These are phyloP conservation scores for Rubus parviflorus DNA, from an alignment of 306 rosid genomes.

Conservation along the genomic window DNA sequence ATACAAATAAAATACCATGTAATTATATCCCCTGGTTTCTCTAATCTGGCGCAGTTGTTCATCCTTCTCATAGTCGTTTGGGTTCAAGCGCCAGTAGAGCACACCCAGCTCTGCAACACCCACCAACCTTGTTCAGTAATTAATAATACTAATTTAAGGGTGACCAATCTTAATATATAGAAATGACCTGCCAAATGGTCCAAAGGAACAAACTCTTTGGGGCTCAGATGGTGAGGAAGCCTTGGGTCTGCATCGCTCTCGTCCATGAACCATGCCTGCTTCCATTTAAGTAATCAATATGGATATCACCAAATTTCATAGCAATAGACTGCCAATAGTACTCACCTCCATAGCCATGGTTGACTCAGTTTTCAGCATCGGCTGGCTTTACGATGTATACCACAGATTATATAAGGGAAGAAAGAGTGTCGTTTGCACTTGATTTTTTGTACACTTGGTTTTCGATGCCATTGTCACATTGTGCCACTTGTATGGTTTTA, in stretches of 20 bases:
- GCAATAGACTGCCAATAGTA: not conserved
- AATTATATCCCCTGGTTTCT: slow-evolving; percentile 73
- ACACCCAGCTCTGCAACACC: slow-evolving; percentile 51
- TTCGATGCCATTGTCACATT: not conserved
- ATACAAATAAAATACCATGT: slow-evolving; percentile 48
- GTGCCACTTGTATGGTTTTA: slow-evolving; percentile 18
- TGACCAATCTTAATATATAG: not conserved
- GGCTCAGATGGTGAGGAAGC: slow-evolving; percentile 68
- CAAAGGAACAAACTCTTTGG: slow-evolving; percentile 51
- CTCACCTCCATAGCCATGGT: slow-evolving; percentile 70
- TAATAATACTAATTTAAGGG: not conserved
- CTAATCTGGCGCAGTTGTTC: slow-evolving; percentile 63
- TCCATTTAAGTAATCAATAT: not conserved
- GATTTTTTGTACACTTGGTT: not conserved
- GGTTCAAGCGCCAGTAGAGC: slow-evolving; percentile 53
- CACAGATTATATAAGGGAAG: not conserved
- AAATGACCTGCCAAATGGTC: slow-evolving; percentile 60
- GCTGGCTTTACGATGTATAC: not conserved
- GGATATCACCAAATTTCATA: not conserved
- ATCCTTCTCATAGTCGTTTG: slow-evolving; percentile 53
- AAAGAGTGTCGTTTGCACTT: slow-evolving; percentile 1
- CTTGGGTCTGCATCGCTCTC: slow-evolving; percentile 61
- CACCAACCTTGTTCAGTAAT: not conserved
- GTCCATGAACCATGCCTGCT: slow-evolving; percentile 90
- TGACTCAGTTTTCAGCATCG: not conserved